phyloP scores from a whole-genome alignment of 2,329 filamentous ascomycete species.

The Clonostachys solani region DNA sequence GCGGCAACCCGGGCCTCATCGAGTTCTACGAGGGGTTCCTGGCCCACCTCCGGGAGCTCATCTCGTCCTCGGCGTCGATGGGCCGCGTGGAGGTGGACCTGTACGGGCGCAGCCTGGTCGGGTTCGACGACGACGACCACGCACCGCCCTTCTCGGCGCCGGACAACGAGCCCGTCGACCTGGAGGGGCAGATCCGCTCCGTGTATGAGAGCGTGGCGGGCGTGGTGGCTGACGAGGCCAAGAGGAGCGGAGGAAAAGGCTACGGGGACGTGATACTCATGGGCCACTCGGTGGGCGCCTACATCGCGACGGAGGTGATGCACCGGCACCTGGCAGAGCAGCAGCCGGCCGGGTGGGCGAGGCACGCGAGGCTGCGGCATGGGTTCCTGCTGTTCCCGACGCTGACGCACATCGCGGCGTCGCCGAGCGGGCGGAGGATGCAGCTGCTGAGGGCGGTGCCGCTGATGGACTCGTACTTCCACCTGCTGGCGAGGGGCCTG shows the following conservation, averaged over 20 bases:
- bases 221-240: conserved; percentile 29
- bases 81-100: conserved; percentile 46
- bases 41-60: conserved; percentile 40
- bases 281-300: conserved; percentile 72
- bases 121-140: conserved; percentile 52
- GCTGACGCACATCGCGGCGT: conserved; percentile 64
- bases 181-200: conserved; percentile 49
- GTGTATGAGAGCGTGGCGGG: conserved; percentile 29
- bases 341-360: conserved; percentile 19
- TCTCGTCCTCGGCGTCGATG: conserved; percentile 33
- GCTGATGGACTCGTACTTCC: conserved; percentile 32
- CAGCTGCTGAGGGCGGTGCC: conserved; percentile 32
- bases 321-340: conserved; percentile 41
- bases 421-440: conserved; percentile 45
- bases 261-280: conserved; percentile 62
- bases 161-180: conserved; percentile 37
- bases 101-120: conserved; percentile 52
- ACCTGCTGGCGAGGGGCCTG: conserved; percentile 31
- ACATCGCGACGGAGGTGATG: conserved; percentile 66
- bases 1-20: conserved; percentile 73
- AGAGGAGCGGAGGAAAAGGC: conserved; percentile 16
- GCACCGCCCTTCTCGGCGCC: conserved; percentile 18
- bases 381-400: conserved; percentile 72
- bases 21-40: conserved; percentile 71
- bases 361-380: conserved; percentile 36